Conservation (phyloP, 768 basidiomycete genomes). For the Mycena vulgaris region DNA sequence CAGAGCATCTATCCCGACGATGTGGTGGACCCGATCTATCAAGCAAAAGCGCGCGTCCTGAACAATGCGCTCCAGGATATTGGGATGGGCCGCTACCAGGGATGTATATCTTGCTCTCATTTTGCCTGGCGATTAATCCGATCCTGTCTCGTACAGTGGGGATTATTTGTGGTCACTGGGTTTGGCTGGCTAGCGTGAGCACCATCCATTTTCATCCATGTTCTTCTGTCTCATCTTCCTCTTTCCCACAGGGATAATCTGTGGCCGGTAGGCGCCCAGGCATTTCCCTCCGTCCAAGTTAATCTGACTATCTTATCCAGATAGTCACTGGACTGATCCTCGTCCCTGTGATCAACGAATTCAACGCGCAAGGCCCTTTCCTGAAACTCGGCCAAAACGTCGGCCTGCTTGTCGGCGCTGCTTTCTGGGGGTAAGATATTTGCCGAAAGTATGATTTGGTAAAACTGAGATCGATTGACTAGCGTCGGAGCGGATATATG, state of each 20-base stretch:
- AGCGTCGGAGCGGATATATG: constrained; percentile 18
- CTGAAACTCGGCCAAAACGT: constrained; percentile 67
- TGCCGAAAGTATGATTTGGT: no score
- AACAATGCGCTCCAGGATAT: constrained; percentile 66
- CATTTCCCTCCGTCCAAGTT: not conserved
- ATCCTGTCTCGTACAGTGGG: constrained; percentile 47
- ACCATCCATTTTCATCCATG: constrained; percentile 3
- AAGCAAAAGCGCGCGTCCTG: constrained; percentile 63
- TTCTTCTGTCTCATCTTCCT: not conserved
- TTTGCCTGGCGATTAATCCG: not conserved
- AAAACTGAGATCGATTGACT: no score
- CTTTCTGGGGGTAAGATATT: not conserved
- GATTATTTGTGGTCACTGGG: constrained; percentile 55
- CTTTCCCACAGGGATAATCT: constrained; percentile 11
- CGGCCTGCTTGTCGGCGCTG: constrained; percentile 64
- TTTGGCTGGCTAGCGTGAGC: constrained; percentile 60
- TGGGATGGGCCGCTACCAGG: constrained; percentile 73
- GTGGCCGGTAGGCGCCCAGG: not conserved
- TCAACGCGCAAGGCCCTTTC: constrained; percentile 62
- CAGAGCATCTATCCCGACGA: constrained; percentile 4
- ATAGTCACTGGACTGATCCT: constrained; percentile 62
- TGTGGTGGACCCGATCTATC: constrained; percentile 60
- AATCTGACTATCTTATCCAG: constrained; percentile 40
- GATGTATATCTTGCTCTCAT: constrained; percentile 33
- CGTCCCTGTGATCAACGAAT: constrained; percentile 64